phyloP scores from a whole-genome alignment of 306 rosid genomes.

The Heteromeles arbutifolia region DNA sequence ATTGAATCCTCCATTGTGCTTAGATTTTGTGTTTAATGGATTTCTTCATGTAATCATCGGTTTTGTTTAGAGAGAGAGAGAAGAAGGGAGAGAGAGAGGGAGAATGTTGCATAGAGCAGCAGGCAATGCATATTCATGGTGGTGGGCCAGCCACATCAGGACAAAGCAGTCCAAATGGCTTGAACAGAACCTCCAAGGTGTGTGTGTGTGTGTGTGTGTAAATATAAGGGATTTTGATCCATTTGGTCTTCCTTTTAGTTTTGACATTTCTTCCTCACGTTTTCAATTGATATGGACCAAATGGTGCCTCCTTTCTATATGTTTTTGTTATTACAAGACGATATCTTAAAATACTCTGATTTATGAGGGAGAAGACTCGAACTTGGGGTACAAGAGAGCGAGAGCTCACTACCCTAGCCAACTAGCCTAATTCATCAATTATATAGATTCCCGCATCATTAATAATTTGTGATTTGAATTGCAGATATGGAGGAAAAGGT shows the following conservation, averaged over 20 bases:
- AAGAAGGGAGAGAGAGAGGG: background rate
- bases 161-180: constrained; percentile 99
- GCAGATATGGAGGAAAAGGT: constrained; percentile 92
- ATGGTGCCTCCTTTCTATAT: too few species aligned
- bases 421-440: background rate
- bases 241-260: background rate
- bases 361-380: background rate
- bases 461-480: background rate
- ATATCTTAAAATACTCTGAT: background rate
- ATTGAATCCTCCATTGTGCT: background rate
- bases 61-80: constrained; percentile 5
- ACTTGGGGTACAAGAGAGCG: background rate
- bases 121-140: constrained; percentile 90
- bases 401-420: background rate
- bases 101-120: constrained; percentile 91
- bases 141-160: constrained; percentile 99
- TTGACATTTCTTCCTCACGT: background rate
- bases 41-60: background rate
- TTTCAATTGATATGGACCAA: background rate
- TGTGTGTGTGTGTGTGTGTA: background rate
- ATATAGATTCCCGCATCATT: too few species aligned
- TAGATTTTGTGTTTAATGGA: constrained; percentile 19
- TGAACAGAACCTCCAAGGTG: constrained; percentile 87
- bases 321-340: too few species aligned
- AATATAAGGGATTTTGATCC: background rate